Base-by-base conservation (phyloP, 2,329 filamentous ascomycete genomes). In the Pseudogymnoascus pannorum region DNA sequence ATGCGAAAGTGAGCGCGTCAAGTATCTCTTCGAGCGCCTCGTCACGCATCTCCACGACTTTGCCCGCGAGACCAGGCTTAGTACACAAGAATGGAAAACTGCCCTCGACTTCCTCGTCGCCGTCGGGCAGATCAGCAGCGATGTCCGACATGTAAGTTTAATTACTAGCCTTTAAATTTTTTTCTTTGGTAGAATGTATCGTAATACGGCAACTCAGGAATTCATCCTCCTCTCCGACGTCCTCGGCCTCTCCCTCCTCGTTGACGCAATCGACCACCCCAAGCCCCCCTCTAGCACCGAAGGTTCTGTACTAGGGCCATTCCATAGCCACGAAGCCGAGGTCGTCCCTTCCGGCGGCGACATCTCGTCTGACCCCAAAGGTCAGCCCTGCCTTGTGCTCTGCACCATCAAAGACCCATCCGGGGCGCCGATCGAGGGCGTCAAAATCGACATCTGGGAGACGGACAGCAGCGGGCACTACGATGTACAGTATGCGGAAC, bases 361-460 rank as follows among this genome's bases (percentile, higher is more conserved):
- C 62, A 89, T 93, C 75, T 84, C 86, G 1, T 83, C 84, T 61
- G 89, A 92, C 68, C 81, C 86, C 0, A 76, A 82, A 31, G 90
- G 90, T 58, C 81, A 87, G 66, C 83, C 87, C 0, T 81, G 90
- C 65, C 80, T 93, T 12, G 87, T 89, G 4, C 71, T 91, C n/a
- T 92, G 89, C 76, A 87, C 80, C 0, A 76, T 93, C 61, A 84
- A 81, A 64, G 87, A 91, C 71, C 83, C 82, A 0, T 40, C 74
- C 0, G 88, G 88, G 0, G 78, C 77, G 1, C 86, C 89, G 0
- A 77, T 94, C 29, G 64, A 75, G 1, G 84, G 78, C 54, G 88
- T 87, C 29, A 89, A 86, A 71, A 81, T 93, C 64, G 89, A 94
- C 72, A 87, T 94, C 66, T 94, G 90, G 90, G 89, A 93, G 75